These are phyloP conservation scores for Candida ovalis DNA, from an alignment of 805 yeast genomes.

Conservation along the genomic window DNA sequence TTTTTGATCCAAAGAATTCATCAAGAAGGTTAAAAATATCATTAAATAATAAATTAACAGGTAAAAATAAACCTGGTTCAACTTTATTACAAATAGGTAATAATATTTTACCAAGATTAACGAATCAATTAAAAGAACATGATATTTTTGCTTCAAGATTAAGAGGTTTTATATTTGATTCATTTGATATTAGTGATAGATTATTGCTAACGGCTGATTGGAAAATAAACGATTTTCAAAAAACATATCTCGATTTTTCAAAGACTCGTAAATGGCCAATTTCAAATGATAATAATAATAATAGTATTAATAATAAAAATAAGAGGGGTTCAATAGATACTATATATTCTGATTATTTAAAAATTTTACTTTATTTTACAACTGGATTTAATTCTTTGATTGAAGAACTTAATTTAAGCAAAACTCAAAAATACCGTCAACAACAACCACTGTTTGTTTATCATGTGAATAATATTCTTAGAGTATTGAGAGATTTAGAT, in stretches of 20 bases:
- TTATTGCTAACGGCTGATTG: slow-evolving; percentile 26
- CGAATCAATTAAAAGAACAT: slow-evolving; percentile 17
- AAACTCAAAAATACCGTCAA: slow-evolving; percentile 5
- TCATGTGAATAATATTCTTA: slow-evolving; percentile 1
- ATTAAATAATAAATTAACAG: slow-evolving; percentile 22
- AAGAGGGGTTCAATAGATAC: slow-evolving; percentile 9
- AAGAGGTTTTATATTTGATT: slow-evolving; percentile 19
- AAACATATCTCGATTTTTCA: slow-evolving; percentile 15
- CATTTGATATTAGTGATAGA: slow-evolving; percentile 31
- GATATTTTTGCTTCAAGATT: slow-evolving; percentile 24
- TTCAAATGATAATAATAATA: not conserved
- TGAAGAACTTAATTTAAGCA: slow-evolving; percentile 14
- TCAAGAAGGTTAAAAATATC: slow-evolving; percentile 23
- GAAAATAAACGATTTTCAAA: slow-evolving; percentile 20
- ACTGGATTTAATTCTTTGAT: slow-evolving; percentile 14
- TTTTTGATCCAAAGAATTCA: slow-evolving; percentile 10
- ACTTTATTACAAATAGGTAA: slow-evolving; percentile 28
- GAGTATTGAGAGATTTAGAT: slow-evolving; percentile 14
- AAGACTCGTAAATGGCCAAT: slow-evolving; percentile 19
- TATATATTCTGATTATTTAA: slow-evolving; percentile 16
- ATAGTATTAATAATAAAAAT: not conserved
- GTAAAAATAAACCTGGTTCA: slow-evolving; percentile 32
- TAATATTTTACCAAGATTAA: slow-evolving; percentile 19
- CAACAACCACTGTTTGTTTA: not conserved
- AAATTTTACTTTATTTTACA: slow-evolving; percentile 14